Evolutionary conservation across 148 eudicot genomes (phyloP), one percentile per base, ranked within the genome.

Genomic region (Vaccinium darrowii): DNA sequence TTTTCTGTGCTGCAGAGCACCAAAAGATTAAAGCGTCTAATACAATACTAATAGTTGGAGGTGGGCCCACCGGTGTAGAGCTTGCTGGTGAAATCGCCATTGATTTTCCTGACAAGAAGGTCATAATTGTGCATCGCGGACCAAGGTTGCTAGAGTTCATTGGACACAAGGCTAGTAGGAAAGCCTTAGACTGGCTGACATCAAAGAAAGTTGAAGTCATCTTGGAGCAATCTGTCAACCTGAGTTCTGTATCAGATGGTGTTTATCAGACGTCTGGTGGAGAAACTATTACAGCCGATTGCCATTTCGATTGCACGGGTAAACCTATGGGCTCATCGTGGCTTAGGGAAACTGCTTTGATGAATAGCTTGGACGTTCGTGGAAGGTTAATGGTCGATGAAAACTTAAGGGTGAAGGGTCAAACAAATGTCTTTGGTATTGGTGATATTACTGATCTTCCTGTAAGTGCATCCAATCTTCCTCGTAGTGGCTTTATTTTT

Each of bases 11-110:
- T 74, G 83, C 92, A 91, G 93, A 82, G 18, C 54, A 83, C 4
- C 71, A 91, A 13, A 88, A 67, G 77, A 90, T 92, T 75, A 84
- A 80, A 78, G 83, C 90, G 21, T 82, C 93, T 8, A 54, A 80
- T 13, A 86, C 91, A 10, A 84, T 92, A 76, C 77, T 92, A 82
- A 72, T 92, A 9, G 65, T 90, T 58, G 95, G 95, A 86, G 95
- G 93, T 30, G 95, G 95, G 4, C 91, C 95, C 2, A 88, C 89
- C 15, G 93, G 95, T 15, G 95, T 92, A 18, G 95, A 92, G 84
- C 90, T 92, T 83, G 93, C 92, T 49, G 95, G 86, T 75, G 95
- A 92, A 88, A 90, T 92, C 14, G 82, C 84, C 16, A 84, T 85
- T 12, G 87, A 89, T 23, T 91, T 89, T 86, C 93, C 95, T 23